A percentile compares a stretch with the other conserved stretches of the same genome.
Conservation (phyloP, 202 grass and related monocot species). For the Carex arenaria region DNA sequence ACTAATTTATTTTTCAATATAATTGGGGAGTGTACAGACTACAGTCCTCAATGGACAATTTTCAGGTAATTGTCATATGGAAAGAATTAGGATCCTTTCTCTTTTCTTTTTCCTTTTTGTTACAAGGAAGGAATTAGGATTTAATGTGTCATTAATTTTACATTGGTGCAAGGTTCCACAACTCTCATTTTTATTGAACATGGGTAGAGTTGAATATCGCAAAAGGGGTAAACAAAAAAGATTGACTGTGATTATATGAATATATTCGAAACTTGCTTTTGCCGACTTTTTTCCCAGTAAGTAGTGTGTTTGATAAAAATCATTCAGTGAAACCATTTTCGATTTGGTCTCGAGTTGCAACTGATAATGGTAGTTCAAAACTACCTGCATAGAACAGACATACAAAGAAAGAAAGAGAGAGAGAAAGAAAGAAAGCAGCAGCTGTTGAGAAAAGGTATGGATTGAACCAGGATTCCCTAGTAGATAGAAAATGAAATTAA, state of each 20-base stretch:
- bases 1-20: constrained; percentile 7
- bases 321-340: not conserved
- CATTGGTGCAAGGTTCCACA: not conserved
- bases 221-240: not conserved
- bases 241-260: not conserved
- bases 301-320: not conserved
- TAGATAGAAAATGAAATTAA: not conserved
- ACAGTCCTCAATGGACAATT: constrained; percentile 8
- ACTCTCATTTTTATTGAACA: not conserved
- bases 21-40: not conserved
- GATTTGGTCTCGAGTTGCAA: not conserved
- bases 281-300: not conserved
- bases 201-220: not conserved
- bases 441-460: not conserved
- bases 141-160: not conserved
- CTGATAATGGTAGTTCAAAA: not conserved
- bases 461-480: not conserved
- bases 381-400: too few species aligned
- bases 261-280: not conserved
- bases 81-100: not conserved
- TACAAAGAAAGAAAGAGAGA: too few species aligned
- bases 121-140: not conserved
- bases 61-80: not conserved
- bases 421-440: not conserved
- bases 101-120: not conserved